A percentile compares a stretch with the other conserved stretches of the same genome.
phyloP scores from a whole-genome alignment of 2,329 filamentous ascomycete genomes.

The Diaporthe sp. region DNA sequence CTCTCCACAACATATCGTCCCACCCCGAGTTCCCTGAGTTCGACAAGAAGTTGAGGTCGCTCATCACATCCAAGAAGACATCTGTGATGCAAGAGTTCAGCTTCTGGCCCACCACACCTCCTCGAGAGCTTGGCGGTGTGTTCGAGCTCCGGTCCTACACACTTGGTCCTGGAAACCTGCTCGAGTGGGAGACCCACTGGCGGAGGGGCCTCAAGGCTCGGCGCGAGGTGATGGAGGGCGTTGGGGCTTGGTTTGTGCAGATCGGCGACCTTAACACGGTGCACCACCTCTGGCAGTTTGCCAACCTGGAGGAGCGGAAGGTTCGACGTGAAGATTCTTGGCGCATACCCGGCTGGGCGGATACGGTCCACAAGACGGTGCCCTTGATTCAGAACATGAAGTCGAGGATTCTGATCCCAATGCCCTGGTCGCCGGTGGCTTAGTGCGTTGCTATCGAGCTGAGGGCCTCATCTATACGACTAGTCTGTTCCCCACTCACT shows the following conservation, averaged over 20 bases:
- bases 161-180: constrained; percentile 91
- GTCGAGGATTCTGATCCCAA: constrained; percentile 90
- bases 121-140: constrained; percentile 88
- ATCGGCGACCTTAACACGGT: constrained; percentile 98
- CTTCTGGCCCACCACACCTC: constrained; percentile 97
- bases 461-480: not conserved
- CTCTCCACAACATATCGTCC: constrained; percentile 83
- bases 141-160: constrained; percentile 98
- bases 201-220: constrained; percentile 89
- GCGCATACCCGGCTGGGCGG: constrained; percentile 94
- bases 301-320: constrained; percentile 94
- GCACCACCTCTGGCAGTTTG: constrained; percentile 98
- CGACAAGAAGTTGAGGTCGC: constrained; percentile 84
- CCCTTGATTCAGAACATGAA: constrained; percentile 97
- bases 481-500: not conserved
- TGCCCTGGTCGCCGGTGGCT: constrained; percentile 95
- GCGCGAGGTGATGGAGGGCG: constrained; percentile 97
- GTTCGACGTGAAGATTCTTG: constrained; percentile 93
- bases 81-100: constrained; percentile 99
- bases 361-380: constrained; percentile 98
- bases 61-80: constrained; percentile 86
- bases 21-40: constrained; percentile 89
- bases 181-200: constrained; percentile 99
- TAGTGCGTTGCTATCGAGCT: constrained; percentile 53
- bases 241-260: constrained; percentile 98